A percentile compares a stretch with the other conserved stretches of the same genome.
These are phyloP conservation scores for Leptographium flavum DNA, from an alignment of 2,329 filamentous ascomycete species.

Conservation along the genomic window DNA sequence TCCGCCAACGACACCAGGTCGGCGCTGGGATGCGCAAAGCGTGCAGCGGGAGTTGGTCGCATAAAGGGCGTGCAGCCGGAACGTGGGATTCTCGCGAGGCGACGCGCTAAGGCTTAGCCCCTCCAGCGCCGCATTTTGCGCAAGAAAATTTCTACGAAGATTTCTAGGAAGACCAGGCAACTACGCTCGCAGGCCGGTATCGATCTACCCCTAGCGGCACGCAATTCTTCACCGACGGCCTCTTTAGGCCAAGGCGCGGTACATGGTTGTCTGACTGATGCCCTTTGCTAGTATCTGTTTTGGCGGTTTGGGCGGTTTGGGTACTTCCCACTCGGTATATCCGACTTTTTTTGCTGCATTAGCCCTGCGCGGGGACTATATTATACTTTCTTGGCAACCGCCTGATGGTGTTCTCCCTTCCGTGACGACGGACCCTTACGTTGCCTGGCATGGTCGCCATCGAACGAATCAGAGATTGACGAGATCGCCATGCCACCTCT, in stretches of 20 bases:
- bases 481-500: background rate
- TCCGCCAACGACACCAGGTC: no score
- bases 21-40: no score
- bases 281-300: no score
- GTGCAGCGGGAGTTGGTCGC: no score
- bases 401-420: no score
- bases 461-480: no score
- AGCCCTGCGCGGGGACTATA: background rate
- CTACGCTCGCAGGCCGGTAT: background rate
- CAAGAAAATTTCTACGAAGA: background rate
- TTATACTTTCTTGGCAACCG: background rate
- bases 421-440: no score
- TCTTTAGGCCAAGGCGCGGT: conserved; percentile 1
- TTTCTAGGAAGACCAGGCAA: background rate
- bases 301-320: no score
- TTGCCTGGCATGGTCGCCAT: no score
- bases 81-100: background rate
- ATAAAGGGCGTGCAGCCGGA: no score
- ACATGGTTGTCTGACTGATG: background rate
- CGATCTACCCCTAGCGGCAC: background rate
- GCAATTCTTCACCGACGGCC: conserved; percentile 1
- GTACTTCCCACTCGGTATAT: no score
- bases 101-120: background rate
- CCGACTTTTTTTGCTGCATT: no score
- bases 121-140: background rate